Evolutionary conservation across 495 filamentous ascomycete species (phyloP).

Genomic region (Hypoxylon trugodes): DNA sequence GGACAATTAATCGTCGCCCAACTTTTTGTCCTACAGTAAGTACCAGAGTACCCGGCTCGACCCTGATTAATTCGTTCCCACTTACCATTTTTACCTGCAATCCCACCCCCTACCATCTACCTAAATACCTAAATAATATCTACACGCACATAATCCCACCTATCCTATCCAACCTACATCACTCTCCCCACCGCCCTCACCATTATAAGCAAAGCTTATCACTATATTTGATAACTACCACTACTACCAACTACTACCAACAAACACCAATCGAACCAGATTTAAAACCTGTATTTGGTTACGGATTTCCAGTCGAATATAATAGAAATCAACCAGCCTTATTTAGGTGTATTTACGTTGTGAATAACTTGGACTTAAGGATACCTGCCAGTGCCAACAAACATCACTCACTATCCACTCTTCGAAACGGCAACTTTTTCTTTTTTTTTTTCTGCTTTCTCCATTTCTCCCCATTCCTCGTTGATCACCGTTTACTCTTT

Average conservation of each 20-base stretch:
- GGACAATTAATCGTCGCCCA: slow-evolving; percentile 28
- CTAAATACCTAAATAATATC: background rate
- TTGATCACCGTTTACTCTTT: slow-evolving; percentile 23
- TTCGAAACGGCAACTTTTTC: background rate
- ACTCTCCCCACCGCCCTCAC: background rate
- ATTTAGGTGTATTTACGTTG: slow-evolving; percentile 2
- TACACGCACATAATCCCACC: slow-evolving; percentile 4
- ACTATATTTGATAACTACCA: slow-evolving; percentile 8
- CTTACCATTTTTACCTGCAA: slow-evolving; percentile 5
- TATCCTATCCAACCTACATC: background rate
- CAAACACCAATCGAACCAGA: slow-evolving; percentile 15
- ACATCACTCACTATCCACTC: background rate
- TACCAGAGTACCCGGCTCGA: too few relatives aligned
- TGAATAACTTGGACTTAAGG: slow-evolving; percentile 15
- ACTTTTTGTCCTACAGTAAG: slow-evolving; percentile 21
- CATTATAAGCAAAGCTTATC: background rate
- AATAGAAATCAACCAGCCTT: slow-evolving; percentile 18
- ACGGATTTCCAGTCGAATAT: slow-evolving; percentile 3
- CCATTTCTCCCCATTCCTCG: background rate
- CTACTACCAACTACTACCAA: slow-evolving; percentile 2
- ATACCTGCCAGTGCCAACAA: slow-evolving; percentile 2
- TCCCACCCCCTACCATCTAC: background rate
- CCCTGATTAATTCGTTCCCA: slow-evolving; percentile 2
- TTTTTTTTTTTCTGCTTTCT: slow-evolving; percentile 2
- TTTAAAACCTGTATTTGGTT: slow-evolving; percentile 1